Conservation (phyloP, 2,329 filamentous ascomycete genomes). For the Cladosporium sp. region DNA sequence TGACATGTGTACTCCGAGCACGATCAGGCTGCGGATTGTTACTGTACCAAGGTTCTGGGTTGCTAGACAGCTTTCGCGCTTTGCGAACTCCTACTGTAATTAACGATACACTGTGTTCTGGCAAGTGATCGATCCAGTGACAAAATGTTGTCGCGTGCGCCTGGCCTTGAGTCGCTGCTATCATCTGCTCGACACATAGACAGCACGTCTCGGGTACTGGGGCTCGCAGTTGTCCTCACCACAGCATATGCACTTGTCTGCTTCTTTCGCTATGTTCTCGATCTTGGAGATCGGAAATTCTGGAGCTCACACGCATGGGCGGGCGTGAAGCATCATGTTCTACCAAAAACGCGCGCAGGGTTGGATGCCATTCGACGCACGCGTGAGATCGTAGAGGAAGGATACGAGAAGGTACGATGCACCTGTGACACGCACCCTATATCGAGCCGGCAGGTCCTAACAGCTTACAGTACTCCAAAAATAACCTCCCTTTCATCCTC, state of each 20-base stretch:
- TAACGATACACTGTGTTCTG: too few relatives aligned
- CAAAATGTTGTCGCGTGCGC: not conserved
- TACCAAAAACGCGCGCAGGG: conserved; percentile 11
- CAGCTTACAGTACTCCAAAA: conserved; percentile 14
- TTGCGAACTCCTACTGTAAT: too few relatives aligned
- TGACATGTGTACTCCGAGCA: too few relatives aligned
- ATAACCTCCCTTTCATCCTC: conserved; percentile 17
- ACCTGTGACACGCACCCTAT: too few relatives aligned
- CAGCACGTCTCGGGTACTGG: not conserved
- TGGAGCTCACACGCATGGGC: not conserved
- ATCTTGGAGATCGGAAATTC: not conserved
- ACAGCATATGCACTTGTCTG: not conserved
- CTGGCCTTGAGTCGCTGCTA: not conserved
- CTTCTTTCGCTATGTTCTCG: not conserved
- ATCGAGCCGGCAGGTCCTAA: not conserved
- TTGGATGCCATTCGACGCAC: conserved; percentile 16
- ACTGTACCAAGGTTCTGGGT: too few relatives aligned
- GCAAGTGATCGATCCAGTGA: too few relatives aligned
- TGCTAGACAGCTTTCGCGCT: too few relatives aligned
- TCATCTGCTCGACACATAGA: not conserved
- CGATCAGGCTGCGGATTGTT: too few relatives aligned
- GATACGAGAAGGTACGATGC: conserved; percentile 16
- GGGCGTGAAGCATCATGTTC: not conserved
- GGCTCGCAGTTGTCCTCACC: not conserved
- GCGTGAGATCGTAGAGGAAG: conserved; percentile 15